These are phyloP conservation scores for Claviceps sp. DNA, from an alignment of 2,329 filamentous ascomycete species.

Conservation along the genomic window DNA sequence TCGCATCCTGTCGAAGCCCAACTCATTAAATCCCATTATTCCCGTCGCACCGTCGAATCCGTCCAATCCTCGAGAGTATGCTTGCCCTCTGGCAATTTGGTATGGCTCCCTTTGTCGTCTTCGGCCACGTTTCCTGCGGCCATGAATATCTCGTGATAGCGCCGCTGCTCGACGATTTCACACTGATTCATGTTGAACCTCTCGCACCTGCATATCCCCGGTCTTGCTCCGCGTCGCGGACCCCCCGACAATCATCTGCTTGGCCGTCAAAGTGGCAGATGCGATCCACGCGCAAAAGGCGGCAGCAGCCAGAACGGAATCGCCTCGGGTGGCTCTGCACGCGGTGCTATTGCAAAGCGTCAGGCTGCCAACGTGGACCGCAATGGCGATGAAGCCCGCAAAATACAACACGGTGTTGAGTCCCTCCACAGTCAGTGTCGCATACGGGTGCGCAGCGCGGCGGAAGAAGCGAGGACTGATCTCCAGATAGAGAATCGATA, in stretches of 20 bases:
- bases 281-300: constrained; percentile 40
- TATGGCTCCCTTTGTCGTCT: no score
- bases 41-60: no score
- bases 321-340: constrained; percentile 40
- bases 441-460: constrained; percentile 33
- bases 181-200: constrained; percentile 12
- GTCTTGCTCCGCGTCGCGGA: constrained; percentile 16
- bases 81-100: no score
- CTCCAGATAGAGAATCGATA: constrained; percentile 42
- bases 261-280: constrained; percentile 31
- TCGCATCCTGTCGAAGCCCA: no score
- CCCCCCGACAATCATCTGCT: constrained; percentile 33
- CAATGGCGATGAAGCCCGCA: constrained; percentile 43
- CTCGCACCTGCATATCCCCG: constrained; percentile 22
- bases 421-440: constrained; percentile 34
- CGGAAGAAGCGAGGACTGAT: constrained; percentile 31
- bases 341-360: constrained; percentile 44
- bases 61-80: no score
- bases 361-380: constrained; percentile 41
- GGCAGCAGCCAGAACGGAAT: constrained; percentile 39
- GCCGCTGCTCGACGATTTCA: no score
- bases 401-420: constrained; percentile 44
- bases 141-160: no score
- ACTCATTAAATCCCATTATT: no score
- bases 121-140: no score